Evolutionary conservation across 2,329 filamentous ascomycete genomes (phyloP).

Genomic region (Hysterium pulicare): DNA sequence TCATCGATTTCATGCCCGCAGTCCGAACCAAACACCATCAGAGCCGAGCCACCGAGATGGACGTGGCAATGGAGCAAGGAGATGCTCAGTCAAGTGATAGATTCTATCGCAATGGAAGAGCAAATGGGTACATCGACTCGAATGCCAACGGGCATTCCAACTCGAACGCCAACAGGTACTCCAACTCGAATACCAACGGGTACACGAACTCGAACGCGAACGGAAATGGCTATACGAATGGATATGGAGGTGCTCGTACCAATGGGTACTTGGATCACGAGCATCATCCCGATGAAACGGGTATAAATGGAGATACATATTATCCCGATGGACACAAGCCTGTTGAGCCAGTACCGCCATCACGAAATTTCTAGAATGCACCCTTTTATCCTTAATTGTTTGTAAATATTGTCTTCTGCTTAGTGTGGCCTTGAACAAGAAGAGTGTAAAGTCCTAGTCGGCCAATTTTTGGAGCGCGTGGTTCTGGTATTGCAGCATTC

Average conservation of each 20-base stretch:
- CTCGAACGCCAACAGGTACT: too few relatives aligned
- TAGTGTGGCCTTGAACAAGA: too few relatives aligned
- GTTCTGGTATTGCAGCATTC: background rate
- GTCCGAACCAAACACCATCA: constrained; percentile 56
- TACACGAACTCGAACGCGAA: constrained; percentile 4
- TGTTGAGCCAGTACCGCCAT: background rate
- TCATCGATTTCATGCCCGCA: constrained; percentile 81
- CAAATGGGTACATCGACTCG: constrained; percentile 17
- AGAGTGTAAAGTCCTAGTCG: too few relatives aligned
- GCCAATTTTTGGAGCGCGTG: background rate
- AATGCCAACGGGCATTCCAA: constrained; percentile 13
- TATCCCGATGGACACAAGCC: constrained; percentile 8
- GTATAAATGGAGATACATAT: constrained; percentile 7
- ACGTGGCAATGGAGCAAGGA: constrained; percentile 15
- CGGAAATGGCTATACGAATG: constrained; percentile 13
- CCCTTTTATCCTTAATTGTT: background rate
- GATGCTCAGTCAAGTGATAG: background rate
- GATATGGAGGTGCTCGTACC: background rate
- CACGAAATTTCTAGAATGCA: constrained; percentile 1
- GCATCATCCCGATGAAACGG: background rate
- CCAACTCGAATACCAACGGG: constrained; percentile 5
- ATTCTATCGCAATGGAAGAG: constrained; percentile 20
- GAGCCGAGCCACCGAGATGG: constrained; percentile 33
- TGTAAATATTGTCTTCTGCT: background rate
- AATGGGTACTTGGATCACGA: background rate